phyloP scores from a whole-genome alignment of 768 basidiomycete species.

The Wakefieldia striispora region DNA sequence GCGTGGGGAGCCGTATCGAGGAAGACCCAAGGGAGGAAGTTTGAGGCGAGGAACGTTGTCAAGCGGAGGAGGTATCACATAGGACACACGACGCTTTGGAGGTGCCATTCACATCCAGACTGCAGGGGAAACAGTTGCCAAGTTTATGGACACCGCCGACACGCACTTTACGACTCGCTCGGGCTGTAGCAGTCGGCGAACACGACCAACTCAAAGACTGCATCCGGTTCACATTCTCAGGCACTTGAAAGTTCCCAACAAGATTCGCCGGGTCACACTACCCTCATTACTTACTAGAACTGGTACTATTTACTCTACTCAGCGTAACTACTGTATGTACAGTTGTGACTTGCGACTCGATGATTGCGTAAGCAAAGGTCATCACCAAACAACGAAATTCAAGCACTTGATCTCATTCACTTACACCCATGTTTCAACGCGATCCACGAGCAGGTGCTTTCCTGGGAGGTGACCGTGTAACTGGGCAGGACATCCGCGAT shows the following conservation, averaged over 20 bases:
- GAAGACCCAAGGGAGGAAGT: slow-evolving; percentile 63
- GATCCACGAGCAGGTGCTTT: slow-evolving; percentile 91
- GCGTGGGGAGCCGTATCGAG: slow-evolving; percentile 63
- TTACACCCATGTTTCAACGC: slow-evolving; percentile 77
- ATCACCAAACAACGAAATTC: no score
- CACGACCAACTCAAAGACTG: background rate
- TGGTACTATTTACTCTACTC: no score
- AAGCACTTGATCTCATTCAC: slow-evolving; percentile 1
- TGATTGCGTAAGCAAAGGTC: slow-evolving; percentile 23
- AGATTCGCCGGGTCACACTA: no score
- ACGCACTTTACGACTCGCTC: slow-evolving; percentile 1
- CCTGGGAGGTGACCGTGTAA: slow-evolving; percentile 89
- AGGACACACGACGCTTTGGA: slow-evolving; percentile 73
- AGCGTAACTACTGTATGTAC: no score
- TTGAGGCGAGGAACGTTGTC: slow-evolving; percentile 61
- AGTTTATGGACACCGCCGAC: background rate
- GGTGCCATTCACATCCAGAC: slow-evolving; percentile 40
- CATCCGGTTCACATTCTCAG: slow-evolving; percentile 7
- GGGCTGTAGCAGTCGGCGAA: background rate
- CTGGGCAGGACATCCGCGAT: slow-evolving; percentile 94
- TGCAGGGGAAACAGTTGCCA: background rate
- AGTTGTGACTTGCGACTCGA: no score
- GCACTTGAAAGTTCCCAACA: no score
- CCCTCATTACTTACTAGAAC: no score
- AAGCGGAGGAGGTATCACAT: slow-evolving; percentile 76